Conservation (phyloP, 2,329 filamentous ascomycete species). For the Tolypocladium tropicale region DNA sequence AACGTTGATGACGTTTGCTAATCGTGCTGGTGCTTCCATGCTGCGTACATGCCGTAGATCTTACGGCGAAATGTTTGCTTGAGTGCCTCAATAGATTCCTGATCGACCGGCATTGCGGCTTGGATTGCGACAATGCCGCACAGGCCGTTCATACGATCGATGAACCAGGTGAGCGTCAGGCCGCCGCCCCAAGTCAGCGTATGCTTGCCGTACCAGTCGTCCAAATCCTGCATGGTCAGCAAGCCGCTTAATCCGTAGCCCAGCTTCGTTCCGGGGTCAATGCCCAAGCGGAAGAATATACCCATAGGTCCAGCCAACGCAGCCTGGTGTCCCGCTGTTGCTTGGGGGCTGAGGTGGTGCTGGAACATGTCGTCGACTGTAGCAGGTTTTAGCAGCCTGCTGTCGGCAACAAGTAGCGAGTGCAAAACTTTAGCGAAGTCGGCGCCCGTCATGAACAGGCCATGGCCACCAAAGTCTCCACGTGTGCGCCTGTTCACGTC, state of each 20-base stretch:
- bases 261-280: conserved; percentile 17
- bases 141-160: conserved; percentile 35
- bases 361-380: conserved; percentile 35
- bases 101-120: conserved; percentile 21
- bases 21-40: conserved; percentile 1
- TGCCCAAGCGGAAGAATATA: conserved; percentile 24
- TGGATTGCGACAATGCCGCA: conserved; percentile 31
- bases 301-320: conserved; percentile 21
- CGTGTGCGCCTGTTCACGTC: conserved; percentile 17
- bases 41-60: conserved; percentile 25
- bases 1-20: too few relatives aligned
- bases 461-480: conserved; percentile 28
- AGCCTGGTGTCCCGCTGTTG: conserved; percentile 13
- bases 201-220: conserved; percentile 30
- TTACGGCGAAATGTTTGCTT: conserved; percentile 32
- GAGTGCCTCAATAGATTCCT: conserved; percentile 12
- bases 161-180: conserved; percentile 34
- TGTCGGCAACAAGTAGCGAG: conserved; percentile 39
- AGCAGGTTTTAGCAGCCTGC: conserved; percentile 29
- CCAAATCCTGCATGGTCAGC: conserved; percentile 26
- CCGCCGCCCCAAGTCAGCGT: conserved; percentile 38
- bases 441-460: conserved; percentile 28
- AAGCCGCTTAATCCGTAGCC: conserved; percentile 31
- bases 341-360: conserved; percentile 29
- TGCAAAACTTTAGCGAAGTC: conserved; percentile 29